phyloP scores from a whole-genome alignment of 2,329 filamentous ascomycete species.

The Neonectria punicea region DNA sequence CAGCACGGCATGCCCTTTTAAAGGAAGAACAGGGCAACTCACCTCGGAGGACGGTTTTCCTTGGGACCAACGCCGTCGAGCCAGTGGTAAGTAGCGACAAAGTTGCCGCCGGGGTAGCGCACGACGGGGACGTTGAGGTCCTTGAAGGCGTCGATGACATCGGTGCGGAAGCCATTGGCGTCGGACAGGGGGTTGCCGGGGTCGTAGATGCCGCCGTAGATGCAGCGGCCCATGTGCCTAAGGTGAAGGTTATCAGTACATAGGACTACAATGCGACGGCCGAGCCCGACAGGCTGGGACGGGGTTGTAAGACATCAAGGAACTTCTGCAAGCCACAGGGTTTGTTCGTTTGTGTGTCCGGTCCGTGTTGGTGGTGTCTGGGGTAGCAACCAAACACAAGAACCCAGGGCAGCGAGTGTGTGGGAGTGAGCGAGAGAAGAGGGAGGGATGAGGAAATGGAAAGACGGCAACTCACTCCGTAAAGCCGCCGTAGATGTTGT shows the following conservation, averaged over 20 bases:
- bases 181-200: conserved; percentile 79
- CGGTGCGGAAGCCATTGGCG: conserved; percentile 78
- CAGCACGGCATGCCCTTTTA: neutral
- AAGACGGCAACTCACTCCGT: conserved; percentile 70
- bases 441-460: neutral
- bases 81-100: conserved; percentile 88
- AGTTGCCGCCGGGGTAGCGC: conserved; percentile 86
- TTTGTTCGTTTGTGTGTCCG: neutral
- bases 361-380: conserved; percentile 1
- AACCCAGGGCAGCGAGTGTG: neutral
- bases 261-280: conserved; percentile 19
- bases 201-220: conserved; percentile 88
- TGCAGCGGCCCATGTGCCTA: conserved; percentile 89
- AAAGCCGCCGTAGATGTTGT: conserved; percentile 86
- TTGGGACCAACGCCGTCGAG: conserved; percentile 80
- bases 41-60: conserved; percentile 69
- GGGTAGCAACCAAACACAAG: neutral
- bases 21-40: conserved; percentile 10
- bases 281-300: neutral
- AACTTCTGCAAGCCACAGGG: neutral
- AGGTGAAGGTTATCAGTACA: neutral
- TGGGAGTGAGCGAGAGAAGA: neutral
- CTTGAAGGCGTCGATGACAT: conserved; percentile 78
- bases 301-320: neutral
- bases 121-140: conserved; percentile 82